Evolutionary conservation across 768 basidiomycete species (phyloP), one percentile per base, ranked within the genome.

Genomic region (Auricularia auricula-judae): DNA sequence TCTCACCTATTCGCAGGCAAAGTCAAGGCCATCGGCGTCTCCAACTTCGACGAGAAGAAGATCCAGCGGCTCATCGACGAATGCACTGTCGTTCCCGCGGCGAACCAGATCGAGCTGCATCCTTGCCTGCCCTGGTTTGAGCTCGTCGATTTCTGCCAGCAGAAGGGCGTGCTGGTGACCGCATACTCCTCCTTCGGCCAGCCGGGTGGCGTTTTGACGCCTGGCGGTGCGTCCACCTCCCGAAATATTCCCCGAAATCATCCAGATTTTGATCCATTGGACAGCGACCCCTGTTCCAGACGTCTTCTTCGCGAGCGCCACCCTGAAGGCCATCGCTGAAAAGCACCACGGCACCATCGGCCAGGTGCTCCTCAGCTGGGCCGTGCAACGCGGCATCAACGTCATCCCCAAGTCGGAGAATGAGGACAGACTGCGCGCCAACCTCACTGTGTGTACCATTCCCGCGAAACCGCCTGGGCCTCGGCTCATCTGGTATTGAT

Each of bases 81-180:
- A 78, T 29, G 79, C 66, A 79, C 73, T 18, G 79, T 87, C 68
- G 76, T 81, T 21, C 87, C 88, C n/a, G 84, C 84, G 39, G 80
- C 84, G 16, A 84, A 89, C 69, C 88, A 90, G 71, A 80, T 87
- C 21, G 84, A 86, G 69, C 73, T 84, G 3, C 90, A 92, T 73
- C 88, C 88, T 3, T 87, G 85, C 74, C 80, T 88, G 65, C 80
- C 83, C 4, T 85, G 89, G 68, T 76, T 80, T 35, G 79, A 83
- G 14, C 75, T 90, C 51, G 71, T 85, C 59, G 72, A 77, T 56
- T 81, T 83, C 67, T 85, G 84, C 68, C 79, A 84, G 64, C 70
- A 73, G 10, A 78, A 83, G 61, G 83, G 81, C 35, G 86, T 91
- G 68, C 78, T 82, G 18, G 71, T 88, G 63, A 85, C 86, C 39